phyloP scores from a whole-genome alignment of 192 early-diverging fungal genomes.

The Rhizophagus sp. region DNA sequence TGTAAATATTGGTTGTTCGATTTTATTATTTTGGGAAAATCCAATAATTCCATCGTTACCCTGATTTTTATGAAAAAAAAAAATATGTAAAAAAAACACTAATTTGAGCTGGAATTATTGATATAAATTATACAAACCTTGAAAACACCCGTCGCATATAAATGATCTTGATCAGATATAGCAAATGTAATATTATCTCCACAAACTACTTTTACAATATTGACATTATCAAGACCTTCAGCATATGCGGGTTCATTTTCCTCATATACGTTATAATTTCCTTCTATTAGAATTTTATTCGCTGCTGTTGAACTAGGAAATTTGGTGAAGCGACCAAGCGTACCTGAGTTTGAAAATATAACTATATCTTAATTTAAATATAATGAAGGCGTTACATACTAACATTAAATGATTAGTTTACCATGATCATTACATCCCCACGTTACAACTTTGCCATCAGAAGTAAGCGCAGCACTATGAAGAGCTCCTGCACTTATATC shows the following conservation, averaged over 20 bases:
- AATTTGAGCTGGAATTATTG: no score
- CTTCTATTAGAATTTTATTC: no score
- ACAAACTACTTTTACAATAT: slow-evolving; percentile 75
- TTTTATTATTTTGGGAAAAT: slow-evolving; percentile 57
- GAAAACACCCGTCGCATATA: slow-evolving; percentile 90
- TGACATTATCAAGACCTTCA: slow-evolving; percentile 71
- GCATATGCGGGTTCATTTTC: slow-evolving; percentile 68
- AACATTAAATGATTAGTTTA: neutral
- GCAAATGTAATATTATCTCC: slow-evolving; percentile 83
- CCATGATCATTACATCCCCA: slow-evolving; percentile 10
- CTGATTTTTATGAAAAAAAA: neutral
- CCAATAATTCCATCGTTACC: neutral
- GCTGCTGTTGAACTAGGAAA: neutral
- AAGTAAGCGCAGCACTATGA: slow-evolving; percentile 10
- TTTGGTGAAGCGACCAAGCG: slow-evolving; percentile 58
- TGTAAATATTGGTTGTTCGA: slow-evolving; percentile 58
- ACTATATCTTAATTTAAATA: no score
- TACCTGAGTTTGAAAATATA: no score
- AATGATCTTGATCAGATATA: slow-evolving; percentile 70
- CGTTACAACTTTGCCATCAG: slow-evolving; percentile 4
- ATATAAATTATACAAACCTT: slow-evolving; percentile 35
- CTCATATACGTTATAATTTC: slow-evolving; percentile 39
- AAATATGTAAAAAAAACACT: neutral
- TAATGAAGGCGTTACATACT: no score
- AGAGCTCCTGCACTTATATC: slow-evolving; percentile 5